A percentile compares a stretch with the other conserved stretches of the same genome.
These are phyloP conservation scores for Leishmania major DNA, from an alignment of 208 protist species.

Conservation along the genomic window DNA sequence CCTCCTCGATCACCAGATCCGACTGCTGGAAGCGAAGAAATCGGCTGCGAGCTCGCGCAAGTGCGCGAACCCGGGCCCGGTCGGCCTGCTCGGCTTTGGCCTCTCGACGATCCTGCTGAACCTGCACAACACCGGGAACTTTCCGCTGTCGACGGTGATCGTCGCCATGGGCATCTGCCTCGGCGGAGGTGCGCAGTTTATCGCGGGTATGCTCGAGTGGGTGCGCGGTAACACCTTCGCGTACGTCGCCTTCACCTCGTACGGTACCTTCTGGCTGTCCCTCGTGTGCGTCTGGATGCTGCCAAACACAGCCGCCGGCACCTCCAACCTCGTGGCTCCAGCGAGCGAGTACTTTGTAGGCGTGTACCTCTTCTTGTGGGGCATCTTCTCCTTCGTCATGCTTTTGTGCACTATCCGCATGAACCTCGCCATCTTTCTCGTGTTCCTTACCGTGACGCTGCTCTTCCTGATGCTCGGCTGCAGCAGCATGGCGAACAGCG, in stretches of 20 bases:
- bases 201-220: constrained; percentile 54
- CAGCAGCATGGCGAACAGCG: constrained; percentile 27
- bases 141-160: constrained; percentile 23
- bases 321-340: neutral
- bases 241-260: constrained; percentile 35
- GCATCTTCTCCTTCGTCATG: constrained; percentile 32
- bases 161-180: constrained; percentile 39
- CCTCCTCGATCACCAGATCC: constrained; percentile 29
- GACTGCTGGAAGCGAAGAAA: constrained; percentile 17
- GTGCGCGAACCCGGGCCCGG: constrained; percentile 29
- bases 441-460: constrained; percentile 33
- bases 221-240: constrained; percentile 55
- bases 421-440: constrained; percentile 24
- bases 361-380: constrained; percentile 28
- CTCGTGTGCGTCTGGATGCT: constrained; percentile 44
- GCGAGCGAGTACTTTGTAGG: constrained; percentile 21
- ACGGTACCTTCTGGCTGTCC: constrained; percentile 61
- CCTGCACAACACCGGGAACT: constrained; percentile 48
- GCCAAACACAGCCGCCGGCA: constrained; percentile 20
- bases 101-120: constrained; percentile 63
- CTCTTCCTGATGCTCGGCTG: constrained; percentile 31
- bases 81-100: constrained; percentile 64
- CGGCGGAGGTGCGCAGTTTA: constrained; percentile 57
- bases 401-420: constrained; percentile 33
- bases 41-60: constrained; percentile 21